Base-by-base conservation (phyloP, 257 asterid genomes). In the Plantago elongata region DNA sequence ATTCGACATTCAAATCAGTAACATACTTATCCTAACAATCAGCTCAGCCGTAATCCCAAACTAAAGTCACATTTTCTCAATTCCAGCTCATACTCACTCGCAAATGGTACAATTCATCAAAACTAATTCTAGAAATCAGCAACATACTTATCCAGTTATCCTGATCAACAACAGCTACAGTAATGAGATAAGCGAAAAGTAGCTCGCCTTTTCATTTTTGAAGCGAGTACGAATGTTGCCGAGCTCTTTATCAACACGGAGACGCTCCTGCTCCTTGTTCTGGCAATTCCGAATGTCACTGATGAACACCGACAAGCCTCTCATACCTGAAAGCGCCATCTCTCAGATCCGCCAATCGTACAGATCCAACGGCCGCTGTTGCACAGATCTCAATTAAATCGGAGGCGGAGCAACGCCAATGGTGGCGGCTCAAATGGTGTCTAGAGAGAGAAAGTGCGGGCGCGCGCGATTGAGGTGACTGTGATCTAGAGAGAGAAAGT, bases 251-350 rank as follows among this genome's bases (percentile, higher is more conserved):
- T 92, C 99, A 60, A 92, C 99, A 61, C 99, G 99, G 57, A 86
- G 88, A 56, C 97, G 97, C 73, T 92, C 99, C 72, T 51, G 96
- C 72, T 92, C 99, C 63, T 92, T 92, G 72, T 92, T 92, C 84
- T 75, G 97, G 72, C 99, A 89, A 83, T 92, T 92, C 60, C 99
- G 87, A 51, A 92, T 56, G 78, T 92, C 99, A 66, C 99, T 92
- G 55, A 92, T 89, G 83, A 92, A 92, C 75, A 92, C 99, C 77
- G 99, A 92, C 72, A 92, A 78, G 38, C 99, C 99, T 73, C 99
- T 76, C 99, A 92, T 92, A 74, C 99, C 99, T 55, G 99, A 92
- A 70, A 89, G 84, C 85, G 97, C 99, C 99, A 92, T 92, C 69
- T 63, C 74, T 73, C 87, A 83, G 90, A 83, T 88, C 91, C 86